phyloP scores from a whole-genome alignment of 805 yeast species.

The baker's yeast (Saccharomyces cerevisiae) region DNA sequence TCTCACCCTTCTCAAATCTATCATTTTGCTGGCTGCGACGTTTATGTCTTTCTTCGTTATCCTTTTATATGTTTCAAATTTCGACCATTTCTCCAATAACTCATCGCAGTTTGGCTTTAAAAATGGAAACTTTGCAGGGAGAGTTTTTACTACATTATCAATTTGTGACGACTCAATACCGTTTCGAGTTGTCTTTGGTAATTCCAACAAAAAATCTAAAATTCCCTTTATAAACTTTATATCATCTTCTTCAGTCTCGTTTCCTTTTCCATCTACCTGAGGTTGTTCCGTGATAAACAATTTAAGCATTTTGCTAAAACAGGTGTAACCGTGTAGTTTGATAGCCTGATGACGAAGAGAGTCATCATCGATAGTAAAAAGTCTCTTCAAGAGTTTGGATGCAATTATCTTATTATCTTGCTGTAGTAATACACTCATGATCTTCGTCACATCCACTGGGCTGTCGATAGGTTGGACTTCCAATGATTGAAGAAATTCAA shows the following conservation, averaged over 20 bases:
- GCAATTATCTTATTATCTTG: conserved; percentile 60
- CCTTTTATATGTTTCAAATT: conserved; percentile 71
- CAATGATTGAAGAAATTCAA: conserved; percentile 54
- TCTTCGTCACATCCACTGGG: conserved; percentile 59
- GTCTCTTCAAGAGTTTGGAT: conserved; percentile 58
- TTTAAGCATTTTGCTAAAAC: conserved; percentile 53
- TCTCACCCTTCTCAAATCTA: conserved; percentile 27
- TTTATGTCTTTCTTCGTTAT: conserved; percentile 52
- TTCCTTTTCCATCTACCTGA: conserved; percentile 23
- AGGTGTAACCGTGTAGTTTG: conserved; percentile 79
- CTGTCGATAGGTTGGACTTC: conserved; percentile 41
- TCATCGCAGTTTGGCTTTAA: conserved; percentile 27
- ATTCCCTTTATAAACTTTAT: conserved; percentile 33
- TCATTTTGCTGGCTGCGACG: conserved; percentile 19
- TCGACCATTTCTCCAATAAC: conserved; percentile 61
- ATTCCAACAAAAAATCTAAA: conserved; percentile 47
- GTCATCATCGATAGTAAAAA: conserved; percentile 40
- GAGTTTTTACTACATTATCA: conserved; percentile 44
- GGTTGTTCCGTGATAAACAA: conserved; percentile 16
- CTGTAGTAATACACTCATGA: conserved; percentile 75
- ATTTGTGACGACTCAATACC: conserved; percentile 68
- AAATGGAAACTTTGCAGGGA: conserved; percentile 24
- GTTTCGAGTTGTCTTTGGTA: conserved; percentile 71
- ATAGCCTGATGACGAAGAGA: conserved; percentile 51
- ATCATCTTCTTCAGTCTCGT: conserved; percentile 11